phyloP scores from a whole-genome alignment of 306 rosid genomes.

The Castanea mollissima region DNA sequence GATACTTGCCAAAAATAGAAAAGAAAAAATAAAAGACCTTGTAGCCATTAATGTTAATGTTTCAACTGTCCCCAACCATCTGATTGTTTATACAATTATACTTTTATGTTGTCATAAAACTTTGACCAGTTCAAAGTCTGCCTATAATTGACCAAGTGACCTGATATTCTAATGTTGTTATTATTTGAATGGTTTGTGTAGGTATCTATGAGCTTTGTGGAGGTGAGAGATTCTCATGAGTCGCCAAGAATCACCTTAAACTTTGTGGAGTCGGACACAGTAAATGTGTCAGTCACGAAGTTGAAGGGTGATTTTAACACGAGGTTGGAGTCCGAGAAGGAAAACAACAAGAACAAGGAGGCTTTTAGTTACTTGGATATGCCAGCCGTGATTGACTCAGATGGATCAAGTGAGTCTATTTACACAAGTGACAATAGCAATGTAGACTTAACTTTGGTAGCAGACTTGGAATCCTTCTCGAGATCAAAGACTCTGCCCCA shows the following conservation, averaged over 20 bases:
- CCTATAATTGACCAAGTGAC: not conserved
- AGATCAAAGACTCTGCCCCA: constrained; percentile 7
- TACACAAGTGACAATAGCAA: constrained; percentile 21
- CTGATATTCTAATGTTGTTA: not conserved
- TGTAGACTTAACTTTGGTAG: constrained; percentile 2
- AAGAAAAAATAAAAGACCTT: too few species aligned
- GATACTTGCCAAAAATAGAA: too few species aligned
- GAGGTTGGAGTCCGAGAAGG: too few species aligned
- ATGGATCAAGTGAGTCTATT: constrained; percentile 26
- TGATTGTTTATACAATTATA: too few species aligned
- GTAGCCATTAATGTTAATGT: too few species aligned
- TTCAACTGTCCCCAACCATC: too few species aligned
- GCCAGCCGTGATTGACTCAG: constrained; percentile 37
- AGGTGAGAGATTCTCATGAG: constrained; percentile 29
- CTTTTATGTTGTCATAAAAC: not conserved
- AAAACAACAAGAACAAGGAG: constrained; percentile 17
- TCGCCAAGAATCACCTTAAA: constrained; percentile 16
- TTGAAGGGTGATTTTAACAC: constrained; percentile 27
- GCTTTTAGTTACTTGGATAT: constrained; percentile 35
- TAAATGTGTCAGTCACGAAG: constrained; percentile 13
- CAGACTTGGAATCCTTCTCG: constrained; percentile 10
- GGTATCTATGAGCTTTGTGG: constrained; percentile 47
- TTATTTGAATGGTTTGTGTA: constrained; percentile 12
- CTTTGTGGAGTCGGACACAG: constrained; percentile 22
- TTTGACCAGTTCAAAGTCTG: not conserved